phyloP scores from a whole-genome alignment of 176 grass and related monocot genomes.

The Carex scoparia region DNA sequence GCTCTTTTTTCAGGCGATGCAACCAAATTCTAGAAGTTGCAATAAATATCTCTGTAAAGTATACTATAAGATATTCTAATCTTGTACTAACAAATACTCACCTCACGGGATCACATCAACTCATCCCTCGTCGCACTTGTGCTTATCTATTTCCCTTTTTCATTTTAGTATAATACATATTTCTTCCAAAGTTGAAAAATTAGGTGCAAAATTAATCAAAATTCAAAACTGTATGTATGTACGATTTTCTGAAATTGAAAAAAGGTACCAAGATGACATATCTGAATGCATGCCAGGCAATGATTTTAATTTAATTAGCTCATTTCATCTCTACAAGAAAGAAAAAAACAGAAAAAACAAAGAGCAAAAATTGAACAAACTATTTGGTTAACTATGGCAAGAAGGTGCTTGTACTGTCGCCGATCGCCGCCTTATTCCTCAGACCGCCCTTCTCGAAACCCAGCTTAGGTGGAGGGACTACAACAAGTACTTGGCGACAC shows the following conservation, averaged over 20 bases:
- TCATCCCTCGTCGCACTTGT: not conserved
- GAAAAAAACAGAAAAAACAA: not conserved
- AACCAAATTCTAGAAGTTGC: not conserved
- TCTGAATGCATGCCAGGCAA: not conserved
- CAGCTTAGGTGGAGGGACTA: slow-evolving; percentile 32
- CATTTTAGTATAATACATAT: not conserved
- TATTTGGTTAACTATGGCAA: slow-evolving; percentile 11
- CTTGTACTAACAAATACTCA: not conserved
- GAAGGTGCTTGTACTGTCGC: slow-evolving; percentile 13
- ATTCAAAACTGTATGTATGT: not conserved
- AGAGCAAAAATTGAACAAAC: not conserved
- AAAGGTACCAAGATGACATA: not conserved
- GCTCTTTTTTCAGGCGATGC: not conserved
- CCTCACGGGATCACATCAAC: not conserved
- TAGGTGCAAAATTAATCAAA: not conserved
- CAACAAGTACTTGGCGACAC: slow-evolving; percentile 45
- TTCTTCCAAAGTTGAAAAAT: not conserved
- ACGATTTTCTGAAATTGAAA: not conserved
- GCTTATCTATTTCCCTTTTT: not conserved
- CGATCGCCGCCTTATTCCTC: not conserved
- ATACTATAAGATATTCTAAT: not conserved
- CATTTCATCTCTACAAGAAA: not conserved
- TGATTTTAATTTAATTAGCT: not conserved
- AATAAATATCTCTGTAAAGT: not conserved
- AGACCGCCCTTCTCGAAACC: not conserved